Conservation (phyloP, 352 stramenopile species). For the Globisporangium paddicum region DNA sequence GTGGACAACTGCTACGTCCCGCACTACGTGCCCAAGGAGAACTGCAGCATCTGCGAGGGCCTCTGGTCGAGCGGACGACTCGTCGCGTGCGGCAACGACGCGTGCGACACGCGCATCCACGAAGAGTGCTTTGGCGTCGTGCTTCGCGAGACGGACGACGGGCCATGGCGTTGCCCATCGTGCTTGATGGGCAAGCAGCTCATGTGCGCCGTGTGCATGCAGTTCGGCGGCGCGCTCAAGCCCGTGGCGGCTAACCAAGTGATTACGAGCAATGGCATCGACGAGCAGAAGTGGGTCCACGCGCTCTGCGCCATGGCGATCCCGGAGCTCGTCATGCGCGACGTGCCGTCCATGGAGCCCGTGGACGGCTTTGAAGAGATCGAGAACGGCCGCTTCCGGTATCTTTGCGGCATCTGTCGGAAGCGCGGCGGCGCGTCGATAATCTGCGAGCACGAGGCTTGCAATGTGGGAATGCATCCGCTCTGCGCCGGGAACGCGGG, state of each 20-base stretch:
- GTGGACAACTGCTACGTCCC: slow-evolving; percentile 78
- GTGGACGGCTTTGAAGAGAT: slow-evolving; percentile 83
- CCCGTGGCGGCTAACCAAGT: slow-evolving; percentile 15
- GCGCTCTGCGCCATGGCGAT: slow-evolving; percentile 81
- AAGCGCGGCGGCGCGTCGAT: slow-evolving; percentile 75
- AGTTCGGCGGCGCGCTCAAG: slow-evolving; percentile 74
- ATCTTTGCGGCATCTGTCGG: slow-evolving; percentile 73
- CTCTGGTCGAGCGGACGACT: slow-evolving; percentile 77
- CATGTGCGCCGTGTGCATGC: slow-evolving; percentile 73
- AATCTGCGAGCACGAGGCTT: slow-evolving; percentile 75
- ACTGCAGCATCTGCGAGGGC: slow-evolving; percentile 76
- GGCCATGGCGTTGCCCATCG: slow-evolving; percentile 72
- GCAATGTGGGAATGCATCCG: slow-evolving; percentile 77
- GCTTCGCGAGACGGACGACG: slow-evolving; percentile 39
- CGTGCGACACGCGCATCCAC: slow-evolving; percentile 60
- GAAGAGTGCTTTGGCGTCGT: slow-evolving; percentile 83
- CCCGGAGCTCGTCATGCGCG: slow-evolving; percentile 77
- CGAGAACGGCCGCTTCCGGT: slow-evolving; percentile 78
- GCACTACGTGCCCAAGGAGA: slow-evolving; percentile 64
- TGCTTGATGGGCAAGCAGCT: slow-evolving; percentile 70
- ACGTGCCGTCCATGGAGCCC: slow-evolving; percentile 78
- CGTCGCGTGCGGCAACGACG: slow-evolving; percentile 63
- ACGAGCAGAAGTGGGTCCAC: slow-evolving; percentile 82
- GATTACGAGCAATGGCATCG: slow-evolving; percentile 1
- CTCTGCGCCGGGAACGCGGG: slow-evolving; percentile 70